Conservation (phyloP, 2,329 filamentous ascomycete species). For the Epichloe glyceriae region DNA sequence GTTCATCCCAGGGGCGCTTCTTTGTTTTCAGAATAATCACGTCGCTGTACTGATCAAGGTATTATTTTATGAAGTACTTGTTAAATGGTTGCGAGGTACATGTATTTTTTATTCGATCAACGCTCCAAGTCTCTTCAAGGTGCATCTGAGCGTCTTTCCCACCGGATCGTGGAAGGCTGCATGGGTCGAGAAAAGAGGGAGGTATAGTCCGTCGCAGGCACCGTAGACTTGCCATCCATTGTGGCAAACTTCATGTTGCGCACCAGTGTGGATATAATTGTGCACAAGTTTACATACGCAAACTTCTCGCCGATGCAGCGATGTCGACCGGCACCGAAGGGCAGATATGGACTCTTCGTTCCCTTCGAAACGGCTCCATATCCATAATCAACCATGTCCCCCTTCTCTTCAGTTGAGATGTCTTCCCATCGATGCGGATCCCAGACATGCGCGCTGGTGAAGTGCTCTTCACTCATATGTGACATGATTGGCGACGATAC, state of each 20-base stretch:
- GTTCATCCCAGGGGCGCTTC: not conserved
- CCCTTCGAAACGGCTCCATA: conserved; percentile 91
- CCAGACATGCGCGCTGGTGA: conserved; percentile 73
- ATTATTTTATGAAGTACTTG: not conserved
- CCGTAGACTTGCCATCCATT: conserved; percentile 36
- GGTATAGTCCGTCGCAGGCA: conserved; percentile 54
- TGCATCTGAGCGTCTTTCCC: conserved; percentile 15
- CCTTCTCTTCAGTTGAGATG: conserved; percentile 14
- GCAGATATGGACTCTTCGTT: conserved; percentile 76
- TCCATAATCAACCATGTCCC: conserved; percentile 80
- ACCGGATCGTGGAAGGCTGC: conserved; percentile 20
- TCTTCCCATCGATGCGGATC: conserved; percentile 84
- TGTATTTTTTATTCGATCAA: not conserved
- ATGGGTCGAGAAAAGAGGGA: conserved; percentile 28
- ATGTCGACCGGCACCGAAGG: conserved; percentile 86
- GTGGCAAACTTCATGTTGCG: conserved; percentile 48
- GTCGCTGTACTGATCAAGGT: not conserved
- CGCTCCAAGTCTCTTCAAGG: not conserved
- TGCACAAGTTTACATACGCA: conserved; percentile 58
- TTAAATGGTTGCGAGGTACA: not conserved
- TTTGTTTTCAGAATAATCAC: not conserved
- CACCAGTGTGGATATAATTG: conserved; percentile 50
- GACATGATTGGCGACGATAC: conserved; percentile 48
- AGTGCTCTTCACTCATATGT: conserved; percentile 45
- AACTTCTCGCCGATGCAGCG: conserved; percentile 96